Evolutionary conservation across 2,329 filamentous ascomycete species (phyloP), one percentile per base, ranked within the genome.

Genomic region (Scortechinia acanthostroma): DNA sequence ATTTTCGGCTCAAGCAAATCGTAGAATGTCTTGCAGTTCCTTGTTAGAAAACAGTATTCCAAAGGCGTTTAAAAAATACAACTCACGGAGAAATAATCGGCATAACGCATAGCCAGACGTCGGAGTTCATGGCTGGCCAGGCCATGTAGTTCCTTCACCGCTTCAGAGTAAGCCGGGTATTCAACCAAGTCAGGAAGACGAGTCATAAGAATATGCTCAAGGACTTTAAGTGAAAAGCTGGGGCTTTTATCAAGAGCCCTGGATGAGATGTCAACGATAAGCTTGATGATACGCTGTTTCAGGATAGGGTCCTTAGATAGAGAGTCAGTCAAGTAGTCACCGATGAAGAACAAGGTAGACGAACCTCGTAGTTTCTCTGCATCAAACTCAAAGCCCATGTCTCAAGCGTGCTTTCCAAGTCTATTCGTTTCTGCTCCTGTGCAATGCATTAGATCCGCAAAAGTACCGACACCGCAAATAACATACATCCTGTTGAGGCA

Each of bases 181-280:
- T 85, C 78, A 2, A 85, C 81, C 46, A 87, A 77, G 37, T 88
- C 79, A 3, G 77, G 71, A n/a, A 88, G 80, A 65, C 86, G 85
- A 23, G 88, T 90, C 56, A 91, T 81, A 28, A 98, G 74, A 50
- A 96, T 90, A 60, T 96, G 88, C 58, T 96, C 89, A 3, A 97
- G 74, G 19, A 95, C 88, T 58, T 87, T 90, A 17, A 96, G 73
- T 63, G 95, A 93, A 61, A 96, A 91, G 25, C 73, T 75, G 4
- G 85, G 77, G 46, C 88, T 86, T 52, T 83, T 83, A 57, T 89
- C 82, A 4, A 95, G 71, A 2, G 86, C 87, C 22, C 81, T 85
- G 1, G 87, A 90, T 1, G 89, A 91, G 58, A 95, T 87, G 30
- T 88, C 88, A 35, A 94, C 89, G 42, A 89, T 80, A 21, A 94